Evolutionary conservation across 768 basidiomycete genomes (phyloP), one percentile per base, ranked within the genome.

Genomic region (Lentinula lateritia): DNA sequence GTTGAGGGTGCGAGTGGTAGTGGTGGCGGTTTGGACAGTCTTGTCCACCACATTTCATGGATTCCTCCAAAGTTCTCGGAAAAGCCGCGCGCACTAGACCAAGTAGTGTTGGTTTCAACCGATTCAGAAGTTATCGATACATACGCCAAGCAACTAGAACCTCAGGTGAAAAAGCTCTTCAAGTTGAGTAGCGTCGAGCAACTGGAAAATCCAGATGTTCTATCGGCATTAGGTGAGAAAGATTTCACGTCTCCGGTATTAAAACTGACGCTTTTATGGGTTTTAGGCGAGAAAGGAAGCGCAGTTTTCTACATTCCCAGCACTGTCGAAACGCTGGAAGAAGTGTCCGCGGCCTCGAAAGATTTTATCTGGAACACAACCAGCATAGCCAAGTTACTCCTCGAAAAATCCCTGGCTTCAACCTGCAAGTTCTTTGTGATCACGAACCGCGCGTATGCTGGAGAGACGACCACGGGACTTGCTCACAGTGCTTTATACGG

Each of bases 31-130:
- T 4, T 54, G 8, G 53, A 54, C 28, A 54, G 53, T 18, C 38
- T 54, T 20, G 53, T 54, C 35, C 53, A 54, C 18, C 53, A 54
- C 35, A 41, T 54, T 18, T 36, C 53, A 9, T 54, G 53, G 53
- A 54, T 54, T 41, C 53, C 53, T 54, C 35, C 53, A 2, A 54
- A 54, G 15, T 54, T 54, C 18, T 54, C 53, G 18, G 53, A 54
- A 8, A 54, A 54, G 36, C 53, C 53, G 7, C 53, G 38, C 23
- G 18, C 16, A 23, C 15, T 54, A 6, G 38, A 54, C 38, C 53
- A 54, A 20, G 53, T 54, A 18, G 38, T 54, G 12, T 36, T 54
- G 35, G 18, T 54, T 18, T 54, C 53, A 39, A 39, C 16, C n/a
- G 18, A 20, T 6, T 39, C 53, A 3, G n/a, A 54, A 23, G 18